Base-by-base conservation (phyloP, 169 alveolate genomes). In the Plasmodium relictum region DNA sequence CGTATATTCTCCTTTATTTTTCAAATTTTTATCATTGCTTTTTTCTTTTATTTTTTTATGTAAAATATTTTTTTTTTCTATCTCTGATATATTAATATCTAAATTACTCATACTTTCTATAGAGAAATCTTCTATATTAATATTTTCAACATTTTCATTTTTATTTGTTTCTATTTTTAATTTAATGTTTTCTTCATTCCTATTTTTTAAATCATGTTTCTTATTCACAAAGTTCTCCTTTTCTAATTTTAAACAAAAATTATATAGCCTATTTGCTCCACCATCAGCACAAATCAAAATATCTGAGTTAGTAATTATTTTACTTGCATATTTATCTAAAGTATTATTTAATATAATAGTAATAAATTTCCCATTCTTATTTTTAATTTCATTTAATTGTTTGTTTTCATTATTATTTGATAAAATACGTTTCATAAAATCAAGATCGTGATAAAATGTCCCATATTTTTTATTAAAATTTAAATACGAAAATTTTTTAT, bases 201-300 rank as follows among this genome's bases (percentile, higher is more conserved):
- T 12, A 9, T 4, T 41, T n/a, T 41, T 68, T 3, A 5, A 26
- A 24, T 50, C 12, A 20, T 7, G 5, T 41, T 52, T 37, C 24
- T 70, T 12, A 24, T 24, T 85, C 66, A 24, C 9, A 7, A 10
- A 45, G 41, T 69, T 68, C n/a, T 65, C 62, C 20, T 7, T 63
- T n/a, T 42, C 73, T 44, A 76, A 9, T 4, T 45, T 24, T 12
- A 10, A 41, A 42, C 86, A 58, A 52, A 58, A 63, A 50, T 85
- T 61, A 62, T 85, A 85, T 54, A 85, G 42, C n/a, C 58, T 41
- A 44, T 85, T 85, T 6, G 92, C 92, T 8, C 92, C 92, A 4
- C 92, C 92, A 85, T 85, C 92, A 12, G 92, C 92, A 41, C 92
- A 85, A 58, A 85, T 65, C 58, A 85, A 54, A 42, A 85, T 26